Evolutionary conservation across 768 basidiomycete genomes (phyloP).

Genomic region (Agrocybe praecox): DNA sequence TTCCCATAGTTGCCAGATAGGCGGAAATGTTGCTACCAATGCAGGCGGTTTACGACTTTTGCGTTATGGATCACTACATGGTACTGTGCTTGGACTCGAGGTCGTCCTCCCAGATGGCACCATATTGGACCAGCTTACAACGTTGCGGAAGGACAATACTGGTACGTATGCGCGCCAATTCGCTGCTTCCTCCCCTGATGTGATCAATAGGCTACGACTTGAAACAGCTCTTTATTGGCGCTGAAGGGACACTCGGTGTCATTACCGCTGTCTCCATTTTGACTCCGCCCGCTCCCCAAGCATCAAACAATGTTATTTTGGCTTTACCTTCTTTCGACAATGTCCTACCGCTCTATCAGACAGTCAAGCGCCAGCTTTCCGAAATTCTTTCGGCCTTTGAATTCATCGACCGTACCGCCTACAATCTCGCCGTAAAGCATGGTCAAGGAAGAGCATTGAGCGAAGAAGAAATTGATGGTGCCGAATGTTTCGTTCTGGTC

Average conservation of each 20-base stretch:
- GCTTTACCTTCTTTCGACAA: conserved; percentile 86
- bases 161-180: conserved; percentile 46
- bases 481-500: conserved; percentile 87
- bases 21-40: conserved; percentile 96
- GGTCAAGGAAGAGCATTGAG: conserved; percentile 78
- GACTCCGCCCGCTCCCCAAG: conserved; percentile 79
- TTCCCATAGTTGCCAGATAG: conserved; percentile 84
- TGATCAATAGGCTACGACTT: conserved; percentile 84
- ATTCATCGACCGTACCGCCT: conserved; percentile 87
- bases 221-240: conserved; percentile 97
- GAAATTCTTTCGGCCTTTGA: conserved; percentile 98
- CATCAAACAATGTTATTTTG: conserved; percentile 90
- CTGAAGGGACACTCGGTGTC: conserved; percentile 94
- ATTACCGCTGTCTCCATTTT: conserved; percentile 95
- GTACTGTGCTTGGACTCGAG: conserved; percentile 92
- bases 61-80: conserved; percentile 94
- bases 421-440: conserved; percentile 82
- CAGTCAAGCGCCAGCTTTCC: conserved; percentile 79
- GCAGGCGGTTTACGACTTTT: conserved; percentile 95
- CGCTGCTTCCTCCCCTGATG: conserved; percentile 1
- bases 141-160: conserved; percentile 95
- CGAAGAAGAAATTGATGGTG: conserved; percentile 72
- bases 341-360: conserved; percentile 83
- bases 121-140: conserved; percentile 85
- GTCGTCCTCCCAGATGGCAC: conserved; percentile 95